Conservation (phyloP, 2,329 filamentous ascomycete species). For the Neobulgaria alba region DNA sequence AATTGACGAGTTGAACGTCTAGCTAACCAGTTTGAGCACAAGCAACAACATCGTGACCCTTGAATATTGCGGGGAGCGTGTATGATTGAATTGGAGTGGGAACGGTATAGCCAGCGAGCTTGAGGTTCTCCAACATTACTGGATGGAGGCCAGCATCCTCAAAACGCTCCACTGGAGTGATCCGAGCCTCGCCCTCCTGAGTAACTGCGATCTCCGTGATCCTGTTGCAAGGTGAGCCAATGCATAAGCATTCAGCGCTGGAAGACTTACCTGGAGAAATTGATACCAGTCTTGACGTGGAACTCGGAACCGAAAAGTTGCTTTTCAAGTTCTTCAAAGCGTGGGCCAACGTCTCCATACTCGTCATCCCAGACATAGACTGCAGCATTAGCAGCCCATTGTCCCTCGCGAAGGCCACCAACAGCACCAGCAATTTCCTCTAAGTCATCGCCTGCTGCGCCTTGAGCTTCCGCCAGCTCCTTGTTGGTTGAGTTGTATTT, state of each 20-base stretch:
- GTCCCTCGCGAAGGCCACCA: conserved; percentile 17
- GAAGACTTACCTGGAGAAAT: conserved; percentile 51
- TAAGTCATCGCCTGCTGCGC: conserved; percentile 3
- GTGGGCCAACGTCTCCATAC: conserved; percentile 75
- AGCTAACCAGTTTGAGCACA: conserved; percentile 85
- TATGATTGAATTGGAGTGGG: conserved; percentile 88
- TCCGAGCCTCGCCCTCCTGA: conserved; percentile 47
- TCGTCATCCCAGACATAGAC: conserved; percentile 82
- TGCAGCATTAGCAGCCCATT: conserved; percentile 24
- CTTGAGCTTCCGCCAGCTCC: conserved; percentile 15
- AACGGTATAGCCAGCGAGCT: conserved; percentile 57
- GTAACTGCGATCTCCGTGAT: conserved; percentile 45
- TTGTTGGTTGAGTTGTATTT: conserved; percentile 24
- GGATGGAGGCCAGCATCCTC: conserved; percentile 77
- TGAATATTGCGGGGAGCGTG: conserved; percentile 68
- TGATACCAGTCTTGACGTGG: conserved; percentile 45
- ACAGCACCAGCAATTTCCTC: conserved; percentile 12
- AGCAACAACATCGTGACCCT: conserved; percentile 74
- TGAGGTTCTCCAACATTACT: conserved; percentile 68
- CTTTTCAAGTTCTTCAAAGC: conserved; percentile 59
- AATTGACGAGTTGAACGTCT: background rate
- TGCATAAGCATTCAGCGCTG: background rate
- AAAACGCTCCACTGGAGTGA: conserved; percentile 50
- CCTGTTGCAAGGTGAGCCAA: conserved; percentile 32
- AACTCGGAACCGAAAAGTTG: conserved; percentile 59